Evolutionary conservation across 441 rosid species (phyloP), one percentile per base, ranked within the genome.

Genomic region (Melastoma candidum): DNA sequence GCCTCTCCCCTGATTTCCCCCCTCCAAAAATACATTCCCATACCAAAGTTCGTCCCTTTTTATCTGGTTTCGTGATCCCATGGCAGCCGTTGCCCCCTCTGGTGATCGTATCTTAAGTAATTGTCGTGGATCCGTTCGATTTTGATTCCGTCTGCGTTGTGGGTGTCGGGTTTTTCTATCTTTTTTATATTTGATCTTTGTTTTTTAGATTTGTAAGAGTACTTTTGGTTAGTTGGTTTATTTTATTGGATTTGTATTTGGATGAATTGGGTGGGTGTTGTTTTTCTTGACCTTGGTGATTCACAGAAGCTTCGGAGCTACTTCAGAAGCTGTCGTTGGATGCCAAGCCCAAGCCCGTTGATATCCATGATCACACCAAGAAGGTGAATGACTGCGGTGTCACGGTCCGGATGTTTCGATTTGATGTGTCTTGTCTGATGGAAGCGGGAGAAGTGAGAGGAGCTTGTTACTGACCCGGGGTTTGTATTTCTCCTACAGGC

Each of bases 271-370:
- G n/a, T 29, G 17, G 12, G 41, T 47, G 41, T 39, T 26, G 11
- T 9, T 26, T 70, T 74, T 78, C 80, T 82, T 81, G 47, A 81
- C 82, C 63, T 64, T 14, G 55, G n/a, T 43, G 58, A 57, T 55
- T 58, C 29, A 48, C 49, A 87, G 97, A 90, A 77, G 57, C 97
- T 68, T 59, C 94, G 56, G 94, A 84, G 62, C 71, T 90, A 76
- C 68, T 90, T 77, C 90, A 86, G 83, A 86, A 79, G 50, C 76
- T 90, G 26, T 55, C 95, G 9, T 52, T 86, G 65, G 94, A 82
- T 49, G 65, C 95, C 2, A 81, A 82, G 71, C 41, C 76, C 7
- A 84, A 90, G 61, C 50, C 79, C 51, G 57, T 82, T 22, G 95
- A 86, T 66, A 72, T 84, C 47, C 78, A 90, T n/a, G 94, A 85